Evolutionary conservation across 148 eudicot species (phyloP).

Genomic region (Drosera capensis): DNA sequence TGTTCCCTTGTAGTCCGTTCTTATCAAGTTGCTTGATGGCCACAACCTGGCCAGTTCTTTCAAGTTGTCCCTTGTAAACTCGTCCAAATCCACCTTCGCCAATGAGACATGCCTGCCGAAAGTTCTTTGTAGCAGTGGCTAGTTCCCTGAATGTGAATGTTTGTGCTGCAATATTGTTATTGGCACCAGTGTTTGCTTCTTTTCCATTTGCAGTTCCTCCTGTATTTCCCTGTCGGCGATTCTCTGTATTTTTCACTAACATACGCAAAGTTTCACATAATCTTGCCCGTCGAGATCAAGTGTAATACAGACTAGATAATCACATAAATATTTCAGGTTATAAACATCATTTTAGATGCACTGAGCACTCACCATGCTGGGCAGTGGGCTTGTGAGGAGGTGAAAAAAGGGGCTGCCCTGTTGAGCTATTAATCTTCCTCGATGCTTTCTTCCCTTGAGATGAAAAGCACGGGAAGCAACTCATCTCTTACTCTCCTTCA

Average conservation of each 20-base stretch:
- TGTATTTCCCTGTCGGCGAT: constrained; percentile 8
- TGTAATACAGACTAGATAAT: not conserved
- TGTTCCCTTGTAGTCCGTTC: constrained; percentile 59
- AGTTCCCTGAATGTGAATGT: constrained; percentile 56
- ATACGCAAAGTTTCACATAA: no score
- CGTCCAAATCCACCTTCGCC: constrained; percentile 74
- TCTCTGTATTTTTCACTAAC: constrained; percentile 23
- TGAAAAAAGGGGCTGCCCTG: constrained; percentile 11
- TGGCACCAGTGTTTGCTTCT: not conserved
- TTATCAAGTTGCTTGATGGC: constrained; percentile 66
- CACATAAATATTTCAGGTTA: not conserved
- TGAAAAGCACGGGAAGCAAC: constrained; percentile 12
- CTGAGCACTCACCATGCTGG: constrained; percentile 3
- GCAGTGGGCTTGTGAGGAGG: constrained; percentile 10
- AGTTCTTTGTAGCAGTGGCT: constrained; percentile 63
- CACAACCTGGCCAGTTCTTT: constrained; percentile 34
- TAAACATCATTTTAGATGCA: not conserved
- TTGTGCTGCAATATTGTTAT: constrained; percentile 42
- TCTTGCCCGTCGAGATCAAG: no score
- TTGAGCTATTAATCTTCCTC: constrained; percentile 10
- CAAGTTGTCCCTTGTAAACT: constrained; percentile 49
- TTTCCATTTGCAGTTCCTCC: constrained; percentile 14
- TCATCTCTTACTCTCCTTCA: constrained; percentile 4
- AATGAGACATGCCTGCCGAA: constrained; percentile 41
- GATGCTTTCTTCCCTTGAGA: constrained; percentile 7